Conservation (phyloP, 2,329 filamentous ascomycete species). For the Colletotrichum sp. region DNA sequence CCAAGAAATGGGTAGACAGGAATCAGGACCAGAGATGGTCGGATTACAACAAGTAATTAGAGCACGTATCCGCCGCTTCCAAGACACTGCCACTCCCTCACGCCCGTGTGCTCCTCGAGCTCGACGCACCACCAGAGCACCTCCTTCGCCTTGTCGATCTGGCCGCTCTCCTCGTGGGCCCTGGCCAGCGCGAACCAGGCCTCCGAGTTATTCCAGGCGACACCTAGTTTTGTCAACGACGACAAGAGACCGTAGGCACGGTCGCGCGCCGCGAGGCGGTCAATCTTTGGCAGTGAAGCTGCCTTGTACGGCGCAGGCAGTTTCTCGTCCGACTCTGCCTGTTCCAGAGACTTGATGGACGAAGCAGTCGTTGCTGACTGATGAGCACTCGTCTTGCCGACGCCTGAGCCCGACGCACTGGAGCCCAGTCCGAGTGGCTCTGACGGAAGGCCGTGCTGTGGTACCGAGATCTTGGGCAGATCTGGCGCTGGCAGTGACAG, state of each 20-base stretch:
- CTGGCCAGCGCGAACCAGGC: slow-evolving; percentile 91
- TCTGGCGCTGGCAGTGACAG: background rate
- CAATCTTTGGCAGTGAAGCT: slow-evolving; percentile 72
- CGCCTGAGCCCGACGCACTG: background rate
- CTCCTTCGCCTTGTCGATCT: slow-evolving; percentile 87
- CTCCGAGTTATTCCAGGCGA: slow-evolving; percentile 89
- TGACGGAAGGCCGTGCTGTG: slow-evolving; percentile 38
- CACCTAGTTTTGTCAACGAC: slow-evolving; percentile 82
- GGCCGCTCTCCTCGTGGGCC: slow-evolving; percentile 86
- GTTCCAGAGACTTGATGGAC: slow-evolving; percentile 17
- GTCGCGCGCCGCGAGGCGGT: slow-evolving; percentile 88
- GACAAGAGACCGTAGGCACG: slow-evolving; percentile 85
- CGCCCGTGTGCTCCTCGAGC: slow-evolving; percentile 82
- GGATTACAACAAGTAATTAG: slow-evolving; percentile 31
- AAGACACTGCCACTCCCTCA: slow-evolving; percentile 79
- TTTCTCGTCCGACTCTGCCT: slow-evolving; percentile 37
- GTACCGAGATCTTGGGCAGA: background rate
- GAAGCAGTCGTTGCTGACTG: slow-evolving; percentile 9
- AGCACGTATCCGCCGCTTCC: slow-evolving; percentile 71
- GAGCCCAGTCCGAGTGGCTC: slow-evolving; percentile 52
- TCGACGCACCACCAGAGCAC: slow-evolving; percentile 98
- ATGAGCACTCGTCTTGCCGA: slow-evolving; percentile 20
- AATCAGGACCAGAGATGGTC: background rate
- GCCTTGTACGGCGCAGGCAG: slow-evolving; percentile 60
- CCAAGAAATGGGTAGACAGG: background rate